phyloP scores from a whole-genome alignment of 106 monocot species.

The Allium cepa region DNA sequence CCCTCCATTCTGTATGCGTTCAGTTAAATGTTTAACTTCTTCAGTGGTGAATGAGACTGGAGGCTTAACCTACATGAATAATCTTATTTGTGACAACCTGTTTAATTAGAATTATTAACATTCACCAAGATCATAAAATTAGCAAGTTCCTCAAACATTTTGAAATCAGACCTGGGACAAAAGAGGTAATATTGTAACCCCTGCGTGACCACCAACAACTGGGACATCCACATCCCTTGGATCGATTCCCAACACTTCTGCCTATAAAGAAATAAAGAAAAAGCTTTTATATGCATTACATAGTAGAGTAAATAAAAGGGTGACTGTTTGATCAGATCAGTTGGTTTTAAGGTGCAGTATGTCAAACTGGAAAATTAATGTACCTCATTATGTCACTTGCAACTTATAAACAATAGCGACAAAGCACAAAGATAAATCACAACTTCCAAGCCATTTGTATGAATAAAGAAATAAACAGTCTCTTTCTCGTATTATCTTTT shows the following conservation, averaged over 20 bases:
- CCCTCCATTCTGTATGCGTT: slow-evolving; percentile 97
- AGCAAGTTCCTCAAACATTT: not conserved
- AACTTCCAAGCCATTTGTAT: too few species aligned
- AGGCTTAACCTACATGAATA: slow-evolving; percentile 59
- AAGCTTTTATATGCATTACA: too few species aligned
- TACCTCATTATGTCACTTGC: too few species aligned
- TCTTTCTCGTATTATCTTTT: too few species aligned
- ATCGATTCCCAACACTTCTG: slow-evolving; percentile 91
- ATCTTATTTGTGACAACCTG: not conserved
- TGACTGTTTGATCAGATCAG: too few species aligned
- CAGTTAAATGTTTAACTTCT: slow-evolving; percentile 70
- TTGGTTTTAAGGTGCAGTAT: too few species aligned
- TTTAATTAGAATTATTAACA: not conserved
- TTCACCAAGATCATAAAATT: not conserved
- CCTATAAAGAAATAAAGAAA: slow-evolving; percentile 26
- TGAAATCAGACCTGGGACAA: slow-evolving; percentile 69
- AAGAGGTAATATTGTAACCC: slow-evolving; percentile 96
- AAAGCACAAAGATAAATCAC: too few species aligned
- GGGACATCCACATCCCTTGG: slow-evolving; percentile 88
- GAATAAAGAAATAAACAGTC: too few species aligned
- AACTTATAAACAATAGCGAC: too few species aligned
- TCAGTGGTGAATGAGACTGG: slow-evolving; percentile 72
- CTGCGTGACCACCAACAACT: slow-evolving; percentile 98
- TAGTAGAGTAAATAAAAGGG: too few species aligned
- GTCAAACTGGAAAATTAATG: too few species aligned